Base-by-base conservation (phyloP, 2,329 filamentous ascomycete genomes). In the Septoria petroselini region DNA sequence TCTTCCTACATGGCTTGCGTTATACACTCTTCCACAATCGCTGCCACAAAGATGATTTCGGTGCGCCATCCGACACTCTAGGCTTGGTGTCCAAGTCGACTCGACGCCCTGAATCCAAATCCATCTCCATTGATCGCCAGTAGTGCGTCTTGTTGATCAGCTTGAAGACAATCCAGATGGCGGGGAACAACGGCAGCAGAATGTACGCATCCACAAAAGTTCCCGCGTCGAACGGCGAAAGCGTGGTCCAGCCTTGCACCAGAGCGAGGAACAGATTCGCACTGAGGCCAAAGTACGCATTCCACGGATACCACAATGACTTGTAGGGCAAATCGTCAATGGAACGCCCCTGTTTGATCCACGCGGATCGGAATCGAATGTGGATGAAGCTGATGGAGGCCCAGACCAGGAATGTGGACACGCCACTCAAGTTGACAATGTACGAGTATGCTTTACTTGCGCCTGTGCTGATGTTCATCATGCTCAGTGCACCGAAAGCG, bases 331-430 rank as follows among this genome's bases (percentile, higher is more conserved):
- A 67, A 1, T 71, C 70, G 12, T 72, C 70, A 18, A 76, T 65
- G 23, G 66, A 70, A 49, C 83, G 74, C 1, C 81, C 81, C 62
- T 86, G 82, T 0, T 66, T 69, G 7, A 67, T 62, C 82, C 82
- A 84, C 0, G 83, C 84, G 7, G 74, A 66, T 27, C 85, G 82
- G 67, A 89, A 88, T 18, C 84, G 82, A 53, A 88, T 82, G 61
- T 88, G 85, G 3, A 81, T 85, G 59, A 86, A 79, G 19, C 77
- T 82, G 59, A 88, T 88, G 30, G 76, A 76, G 2, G 75, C 84
- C 85, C 85, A 88, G 34, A 86, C 84, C 2, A 88, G 65, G 62
- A 88, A 88, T 0, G 84, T 86, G 30, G 82, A 83, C 1, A 87
- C 83, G 3, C 84, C 85, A 17, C 48, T 52, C 18, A 57, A 31